phyloP scores from a whole-genome alignment of 495 filamentous ascomycete genomes.

The Antarctomyces pellizariae region DNA sequence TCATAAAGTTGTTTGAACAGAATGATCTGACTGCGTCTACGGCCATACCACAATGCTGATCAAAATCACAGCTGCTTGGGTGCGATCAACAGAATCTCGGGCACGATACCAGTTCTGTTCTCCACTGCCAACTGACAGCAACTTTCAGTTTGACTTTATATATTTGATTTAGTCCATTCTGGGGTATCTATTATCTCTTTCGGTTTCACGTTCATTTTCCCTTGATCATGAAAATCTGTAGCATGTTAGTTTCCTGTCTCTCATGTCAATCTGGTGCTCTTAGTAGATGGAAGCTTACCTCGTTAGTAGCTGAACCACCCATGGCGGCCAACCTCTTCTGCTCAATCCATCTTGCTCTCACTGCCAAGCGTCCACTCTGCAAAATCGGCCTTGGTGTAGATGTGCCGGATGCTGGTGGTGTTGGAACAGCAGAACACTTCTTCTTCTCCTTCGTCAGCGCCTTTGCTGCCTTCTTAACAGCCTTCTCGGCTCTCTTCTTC shows the following conservation, averaged over 20 bases:
- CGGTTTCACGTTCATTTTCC: too few relatives aligned
- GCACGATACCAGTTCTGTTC: too few relatives aligned
- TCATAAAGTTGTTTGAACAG: too few relatives aligned
- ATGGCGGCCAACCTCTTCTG: slow-evolving; percentile 55
- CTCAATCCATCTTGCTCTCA: slow-evolving; percentile 47
- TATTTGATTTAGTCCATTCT: too few relatives aligned
- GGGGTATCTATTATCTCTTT: too few relatives aligned
- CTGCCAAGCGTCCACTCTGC: slow-evolving; percentile 31
- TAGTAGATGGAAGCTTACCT: slow-evolving; percentile 25
- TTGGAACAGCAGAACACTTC: slow-evolving; percentile 6
- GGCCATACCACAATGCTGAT: too few relatives aligned
- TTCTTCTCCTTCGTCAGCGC: slow-evolving; percentile 16
- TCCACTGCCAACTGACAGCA: too few relatives aligned
- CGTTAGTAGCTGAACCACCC: slow-evolving; percentile 49
- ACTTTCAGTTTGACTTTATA: too few relatives aligned
- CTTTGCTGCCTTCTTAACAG: slow-evolving; percentile 14
- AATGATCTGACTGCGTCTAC: too few relatives aligned
- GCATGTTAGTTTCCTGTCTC: slow-evolving; percentile 18
- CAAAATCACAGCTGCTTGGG: too few relatives aligned
- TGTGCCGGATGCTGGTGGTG: slow-evolving; percentile 10
- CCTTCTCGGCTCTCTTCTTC: slow-evolving; percentile 9
- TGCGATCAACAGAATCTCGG: too few relatives aligned
- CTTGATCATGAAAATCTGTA: slow-evolving; percentile 58
- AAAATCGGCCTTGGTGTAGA: slow-evolving; percentile 18
- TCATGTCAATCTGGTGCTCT: background rate